Evolutionary conservation across 345 rosid species (phyloP), one percentile per base, ranked within the genome.

Genomic region (Physaria fendleri): DNA sequence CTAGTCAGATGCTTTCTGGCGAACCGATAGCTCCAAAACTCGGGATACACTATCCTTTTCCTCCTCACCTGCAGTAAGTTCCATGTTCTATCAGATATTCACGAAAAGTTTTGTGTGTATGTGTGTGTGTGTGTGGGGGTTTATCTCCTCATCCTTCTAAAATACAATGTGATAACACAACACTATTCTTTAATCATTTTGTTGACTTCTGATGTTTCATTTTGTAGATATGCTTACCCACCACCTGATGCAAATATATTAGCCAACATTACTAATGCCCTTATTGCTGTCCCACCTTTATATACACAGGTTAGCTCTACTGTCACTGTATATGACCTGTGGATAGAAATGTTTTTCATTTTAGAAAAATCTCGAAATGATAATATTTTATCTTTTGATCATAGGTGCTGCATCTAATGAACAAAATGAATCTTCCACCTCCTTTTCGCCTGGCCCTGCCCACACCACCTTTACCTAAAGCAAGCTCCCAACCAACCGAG

Each of bases 361-460:
- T 53, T 41, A 37, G 14, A 61, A 53, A 34, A 20, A 50, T 50
- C 39, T 8, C 51, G 61, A 43, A 2, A 44, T 34, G 22, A n/a
- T 69, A 24, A 46, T 56, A 2, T 48, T 51, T 5, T 14, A 52
- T 21, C 20, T 45, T 16, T 41, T 0, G 38, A 64, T 59, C 46
- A 30, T 60, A 93, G 97, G 92, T 89, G 69, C 72, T 93, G 79
- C 99, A 89, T 77, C 76, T 93, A 70, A 93, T 93, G 99, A 93
- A 93, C 77, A 93, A 93, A 85, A 89, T 93, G 99, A 89, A 87
- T 72, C 83, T 93, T 72, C 99, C 97, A 69, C 91, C 97, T 64
- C 99, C 97, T 33, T 89, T 93, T 74, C 85, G 95, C 22, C 75
- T 87, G 83, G 94, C 97, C 64, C 75, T 85, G 45, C 99, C 95